Base-by-base conservation (phyloP, 129 eudicot species). In the Tagetes erecta region DNA sequence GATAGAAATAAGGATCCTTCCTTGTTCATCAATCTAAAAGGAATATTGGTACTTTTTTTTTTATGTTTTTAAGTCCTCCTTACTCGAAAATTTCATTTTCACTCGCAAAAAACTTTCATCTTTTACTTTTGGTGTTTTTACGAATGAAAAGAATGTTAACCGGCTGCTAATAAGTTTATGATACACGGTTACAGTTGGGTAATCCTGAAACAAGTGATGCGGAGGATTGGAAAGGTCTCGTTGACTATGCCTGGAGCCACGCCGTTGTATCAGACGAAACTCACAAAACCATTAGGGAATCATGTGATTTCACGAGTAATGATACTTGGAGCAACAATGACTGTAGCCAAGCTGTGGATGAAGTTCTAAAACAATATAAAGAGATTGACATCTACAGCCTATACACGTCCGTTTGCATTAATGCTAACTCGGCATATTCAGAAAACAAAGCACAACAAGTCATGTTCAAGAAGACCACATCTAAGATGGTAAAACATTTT, bases 211-310 rank as follows among this genome's bases (percentile, higher is more conserved):
- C 96, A 63, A 72, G 86, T 76, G 87, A 92, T 66, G 89, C 96
- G 57, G 96, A 92, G 75, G 98, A 92, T 81, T 89, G 92, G 96
- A 86, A 80, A 80, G 98, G 96, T 20, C 67, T 87, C 46, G 92
- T 90, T 77, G 98, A 93, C 71, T 93, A 87, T 74, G 98, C 98
- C 10, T 93, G 98, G 98, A 93, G 97, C 77, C 98, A 93, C 71
- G 97, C 98, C 1, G 92, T 93, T 38, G 90, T 93, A 74, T 93
- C 98, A 7, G 98, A 93, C 73, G 98, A 93, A 83, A 93, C 98
- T 60, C 91, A 93, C 74, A 84, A 86, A 81, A 86, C 86, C 63
- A 93, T 93, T 35, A 67, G 72, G 50, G 77, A 83, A 59, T 84
- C 96, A 2, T 93, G 98, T 73, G 95, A 93, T 76, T 90, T 93